Base-by-base conservation (phyloP, 2,329 filamentous ascomycete genomes). In the Didymella lethalis region DNA sequence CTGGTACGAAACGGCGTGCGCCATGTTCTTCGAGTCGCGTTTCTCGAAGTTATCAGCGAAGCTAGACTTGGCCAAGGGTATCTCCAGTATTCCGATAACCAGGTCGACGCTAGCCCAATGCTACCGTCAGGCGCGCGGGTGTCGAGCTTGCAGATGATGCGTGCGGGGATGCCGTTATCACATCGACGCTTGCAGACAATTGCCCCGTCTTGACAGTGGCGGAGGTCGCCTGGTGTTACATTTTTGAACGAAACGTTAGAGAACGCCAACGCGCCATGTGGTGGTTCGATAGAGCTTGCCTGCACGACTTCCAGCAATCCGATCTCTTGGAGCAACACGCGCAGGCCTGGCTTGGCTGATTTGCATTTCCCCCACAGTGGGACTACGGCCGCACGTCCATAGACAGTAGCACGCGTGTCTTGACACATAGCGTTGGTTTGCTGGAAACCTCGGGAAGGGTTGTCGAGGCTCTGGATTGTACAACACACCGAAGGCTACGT, bases 171-270 rank as follows among this genome's bases (percentile, higher is more conserved):
- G 46, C 55, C 25, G 59, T 66, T 67, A 67, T 67, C 66, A 66
- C 53, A 38, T 40, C 38, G 50, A 59, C 63, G 41, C 52, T 61
- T 70, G 58, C 48, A 63, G 63, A 48, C 53, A 61, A 53, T 55
- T 57, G 58, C 60, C 45, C 66, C 66, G 64, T 59, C 46, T 34
- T 49, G 34, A 52, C 31, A 43, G 25, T 57, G 36, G 53, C 66
- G 67, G 67, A 64, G 57, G 45, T 70, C 67, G 67, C 66, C 67
- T 70, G 56, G 57, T 49, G 32, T 63, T 61, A 64, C 65, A 53
- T 43, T 43, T 43, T 51, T 46, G 25, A 11, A 40, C 26, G 14
- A 16, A 18, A n/a, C 41, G 18, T 51, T 47, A 23, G 32, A n/a
- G 16, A 12, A 38, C 51, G 41, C 56, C 41, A 54, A 36, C 20